phyloP scores from a whole-genome alignment of 345 rosid species.

The Ceriops decandra region DNA sequence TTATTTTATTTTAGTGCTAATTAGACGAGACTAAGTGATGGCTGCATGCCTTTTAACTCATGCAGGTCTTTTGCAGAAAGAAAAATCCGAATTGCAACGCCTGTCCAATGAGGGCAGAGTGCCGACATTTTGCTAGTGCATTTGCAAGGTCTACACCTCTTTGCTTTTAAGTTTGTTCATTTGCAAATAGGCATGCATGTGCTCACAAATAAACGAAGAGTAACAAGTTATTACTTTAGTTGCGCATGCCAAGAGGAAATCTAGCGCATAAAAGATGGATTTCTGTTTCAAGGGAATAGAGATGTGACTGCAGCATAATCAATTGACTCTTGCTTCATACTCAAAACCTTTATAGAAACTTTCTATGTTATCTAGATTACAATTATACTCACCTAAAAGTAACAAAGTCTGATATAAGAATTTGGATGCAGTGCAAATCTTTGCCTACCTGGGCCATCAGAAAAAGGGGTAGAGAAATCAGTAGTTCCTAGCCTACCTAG shows the following conservation, averaged over 20 bases:
- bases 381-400: no score
- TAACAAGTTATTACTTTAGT: not conserved
- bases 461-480: conserved; percentile 40
- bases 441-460: conserved; percentile 81
- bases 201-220: not conserved
- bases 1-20: conserved; percentile 5
- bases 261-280: not conserved
- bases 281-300: not conserved
- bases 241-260: not conserved
- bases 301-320: conserved; percentile 1
- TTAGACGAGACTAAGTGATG: conserved; percentile 4
- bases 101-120: conserved; percentile 27
- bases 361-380: not conserved
- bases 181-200: not conserved
- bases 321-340: conserved; percentile 1
- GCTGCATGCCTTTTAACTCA: conserved; percentile 21
- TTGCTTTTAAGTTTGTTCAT: not conserved
- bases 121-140: conserved; percentile 26
- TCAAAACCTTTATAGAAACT: not conserved
- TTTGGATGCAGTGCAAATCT: conserved; percentile 73
- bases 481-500: not conserved
- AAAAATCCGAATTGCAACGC: conserved; percentile 17
- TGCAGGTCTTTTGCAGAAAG: conserved; percentile 27
- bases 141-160: conserved; percentile 28
- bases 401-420: conserved; percentile 9